These are phyloP conservation scores for Colletotrichum melonis DNA, from an alignment of 2,329 filamentous ascomycete genomes.

Conservation along the genomic window DNA sequence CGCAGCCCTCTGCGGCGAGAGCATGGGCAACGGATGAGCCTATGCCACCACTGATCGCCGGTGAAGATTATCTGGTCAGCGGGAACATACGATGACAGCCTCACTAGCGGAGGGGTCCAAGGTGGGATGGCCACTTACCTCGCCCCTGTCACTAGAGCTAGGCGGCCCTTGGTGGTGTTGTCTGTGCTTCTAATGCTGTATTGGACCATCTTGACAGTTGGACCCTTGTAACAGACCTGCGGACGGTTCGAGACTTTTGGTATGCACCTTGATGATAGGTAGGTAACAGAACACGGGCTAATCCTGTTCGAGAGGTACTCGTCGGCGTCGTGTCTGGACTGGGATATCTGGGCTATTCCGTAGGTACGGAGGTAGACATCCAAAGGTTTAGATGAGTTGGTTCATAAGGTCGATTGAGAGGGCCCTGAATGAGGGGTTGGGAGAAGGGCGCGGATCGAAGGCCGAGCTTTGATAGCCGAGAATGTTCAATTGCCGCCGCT, in stretches of 20 bases:
- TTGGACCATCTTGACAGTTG: constrained; percentile 23
- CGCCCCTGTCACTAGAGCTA: constrained; percentile 48
- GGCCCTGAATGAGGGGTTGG: constrained; percentile 11
- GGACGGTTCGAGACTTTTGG: background rate
- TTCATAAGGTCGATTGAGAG: background rate
- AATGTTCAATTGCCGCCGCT: constrained; percentile 23
- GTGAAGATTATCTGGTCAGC: background rate
- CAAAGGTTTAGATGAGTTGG: background rate
- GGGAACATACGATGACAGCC: background rate
- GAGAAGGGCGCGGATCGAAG: constrained; percentile 6
- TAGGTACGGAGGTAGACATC: background rate
- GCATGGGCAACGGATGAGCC: constrained; percentile 46
- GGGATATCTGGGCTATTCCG: background rate
- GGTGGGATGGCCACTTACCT: constrained; percentile 38
- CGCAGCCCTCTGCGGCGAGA: constrained; percentile 48
- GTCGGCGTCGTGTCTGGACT: background rate
- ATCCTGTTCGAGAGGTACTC: background rate
- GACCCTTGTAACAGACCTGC: background rate
- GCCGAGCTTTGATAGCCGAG: constrained; percentile 28
- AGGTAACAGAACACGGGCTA: background rate
- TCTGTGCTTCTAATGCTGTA: constrained; percentile 38
- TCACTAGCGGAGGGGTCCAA: background rate
- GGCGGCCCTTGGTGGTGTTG: constrained; percentile 41
- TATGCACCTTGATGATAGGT: background rate
- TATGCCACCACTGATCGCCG: constrained; percentile 46